Evolutionary conservation across 805 yeast species (phyloP).

Genomic region (Candida mattraensis): DNA sequence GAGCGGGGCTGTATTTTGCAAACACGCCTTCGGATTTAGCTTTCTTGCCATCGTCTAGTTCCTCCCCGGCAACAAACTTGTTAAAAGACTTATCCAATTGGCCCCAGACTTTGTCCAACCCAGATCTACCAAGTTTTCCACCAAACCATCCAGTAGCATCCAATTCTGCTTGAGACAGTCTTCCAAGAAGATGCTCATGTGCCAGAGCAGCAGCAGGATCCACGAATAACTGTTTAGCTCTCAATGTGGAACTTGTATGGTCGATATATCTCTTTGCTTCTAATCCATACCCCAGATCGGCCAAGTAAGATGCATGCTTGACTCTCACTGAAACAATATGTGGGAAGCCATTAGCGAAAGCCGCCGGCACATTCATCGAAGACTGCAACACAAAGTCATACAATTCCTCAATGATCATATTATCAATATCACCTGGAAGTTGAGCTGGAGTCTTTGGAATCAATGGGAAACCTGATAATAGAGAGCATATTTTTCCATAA

Average conservation of each 20-base stretch:
- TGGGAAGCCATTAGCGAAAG: slow-evolving; percentile 37
- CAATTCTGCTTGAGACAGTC: slow-evolving; percentile 43
- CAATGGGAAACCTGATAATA: slow-evolving; percentile 33
- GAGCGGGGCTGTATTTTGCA: slow-evolving; percentile 67
- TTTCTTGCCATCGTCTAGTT: slow-evolving; percentile 38
- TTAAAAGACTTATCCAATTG: slow-evolving; percentile 77
- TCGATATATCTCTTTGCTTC: slow-evolving; percentile 70
- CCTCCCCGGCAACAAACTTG: slow-evolving; percentile 87
- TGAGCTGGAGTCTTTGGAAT: slow-evolving; percentile 20
- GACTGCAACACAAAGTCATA: slow-evolving; percentile 55
- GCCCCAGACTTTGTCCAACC: slow-evolving; percentile 78
- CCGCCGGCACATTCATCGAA: slow-evolving; percentile 35
- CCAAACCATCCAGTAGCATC: slow-evolving; percentile 69
- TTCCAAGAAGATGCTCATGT: slow-evolving; percentile 41
- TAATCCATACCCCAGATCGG: slow-evolving; percentile 60
- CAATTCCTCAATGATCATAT: slow-evolving; percentile 61
- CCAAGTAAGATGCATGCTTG: slow-evolving; percentile 64
- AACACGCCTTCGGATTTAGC: slow-evolving; percentile 54
- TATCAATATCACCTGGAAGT: slow-evolving; percentile 38
- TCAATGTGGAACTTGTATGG: slow-evolving; percentile 39
- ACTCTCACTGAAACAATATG: slow-evolving; percentile 62
- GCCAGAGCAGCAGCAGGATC: slow-evolving; percentile 35
- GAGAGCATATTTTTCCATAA: slow-evolving; percentile 41
- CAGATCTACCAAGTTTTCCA: slow-evolving; percentile 38
- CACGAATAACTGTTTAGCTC: slow-evolving; percentile 36